A percentile compares a stretch with the other conserved stretches of the same genome.
phyloP scores from a whole-genome alignment of 139 green algal species.

The Picocystis salinarum region DNA sequence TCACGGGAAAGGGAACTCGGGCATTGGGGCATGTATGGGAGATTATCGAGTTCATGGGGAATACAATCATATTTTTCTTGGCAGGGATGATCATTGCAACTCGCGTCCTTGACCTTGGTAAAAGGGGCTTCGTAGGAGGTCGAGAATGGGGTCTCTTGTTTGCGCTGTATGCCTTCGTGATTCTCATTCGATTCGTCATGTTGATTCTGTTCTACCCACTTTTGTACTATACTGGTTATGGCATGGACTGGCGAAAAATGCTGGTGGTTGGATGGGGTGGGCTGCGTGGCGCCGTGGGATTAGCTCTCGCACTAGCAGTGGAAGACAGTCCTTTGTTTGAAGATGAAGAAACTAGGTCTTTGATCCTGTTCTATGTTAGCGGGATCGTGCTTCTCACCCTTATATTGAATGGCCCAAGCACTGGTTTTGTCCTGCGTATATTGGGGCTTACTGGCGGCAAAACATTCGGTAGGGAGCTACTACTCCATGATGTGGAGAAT shows the following conservation, averaged over 20 bases:
- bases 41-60: constrained; percentile 35
- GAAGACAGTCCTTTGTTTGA: not conserved
- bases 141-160: constrained; percentile 25
- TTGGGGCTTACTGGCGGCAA: no score
- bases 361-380: no score
- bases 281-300: constrained; percentile 36
- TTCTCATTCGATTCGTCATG: constrained; percentile 16
- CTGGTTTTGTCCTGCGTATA: constrained; percentile 12
- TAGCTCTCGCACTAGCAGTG: constrained; percentile 26
- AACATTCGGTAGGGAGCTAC: no score
- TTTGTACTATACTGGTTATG: constrained; percentile 21
- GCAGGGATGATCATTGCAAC: constrained; percentile 31
- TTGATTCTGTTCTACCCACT: constrained; percentile 26
- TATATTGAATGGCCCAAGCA: constrained; percentile 13
- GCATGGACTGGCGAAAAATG: constrained; percentile 21
- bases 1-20: no score
- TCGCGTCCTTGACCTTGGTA: constrained; percentile 3
- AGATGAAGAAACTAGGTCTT: not conserved
- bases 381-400: constrained; percentile 16
- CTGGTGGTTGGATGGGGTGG: constrained; percentile 28
- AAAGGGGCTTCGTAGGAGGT: not conserved
- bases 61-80: constrained; percentile 52
- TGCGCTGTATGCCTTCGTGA: constrained; percentile 22
- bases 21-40: no score
- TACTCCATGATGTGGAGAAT: no score